phyloP scores from a whole-genome alignment of 305 asterid genomes.

The Fraxinus angustifolia region DNA sequence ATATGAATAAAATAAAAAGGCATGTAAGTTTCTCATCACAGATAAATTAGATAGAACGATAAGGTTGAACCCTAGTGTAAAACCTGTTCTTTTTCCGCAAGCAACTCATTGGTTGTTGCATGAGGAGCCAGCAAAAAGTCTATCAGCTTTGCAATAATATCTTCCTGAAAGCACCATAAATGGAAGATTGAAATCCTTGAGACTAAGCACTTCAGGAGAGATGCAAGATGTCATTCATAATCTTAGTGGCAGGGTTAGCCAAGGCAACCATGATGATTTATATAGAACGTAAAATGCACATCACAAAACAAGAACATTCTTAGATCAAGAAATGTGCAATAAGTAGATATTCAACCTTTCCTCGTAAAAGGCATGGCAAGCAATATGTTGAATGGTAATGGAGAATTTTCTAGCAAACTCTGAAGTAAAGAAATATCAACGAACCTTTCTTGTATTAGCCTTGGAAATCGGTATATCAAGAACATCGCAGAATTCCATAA shows the following conservation, averaged over 20 bases:
- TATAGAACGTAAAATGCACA: neutral
- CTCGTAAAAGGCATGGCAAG: constrained; percentile 3
- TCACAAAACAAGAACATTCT: constrained; percentile 19
- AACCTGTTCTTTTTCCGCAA: constrained; percentile 85
- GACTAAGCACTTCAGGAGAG: constrained; percentile 6
- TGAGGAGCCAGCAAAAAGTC: constrained; percentile 88
- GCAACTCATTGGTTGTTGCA: constrained; percentile 65
- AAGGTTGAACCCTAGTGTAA: neutral
- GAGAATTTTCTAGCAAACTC: neutral
- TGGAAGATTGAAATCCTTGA: neutral
- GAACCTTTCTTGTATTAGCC: constrained; percentile 48
- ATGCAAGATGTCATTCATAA: neutral
- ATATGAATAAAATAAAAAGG: constrained; percentile 10
- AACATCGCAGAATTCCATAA: constrained; percentile 51
- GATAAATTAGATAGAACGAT: neutral
- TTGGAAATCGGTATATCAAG: constrained; percentile 51
- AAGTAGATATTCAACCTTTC: neutral
- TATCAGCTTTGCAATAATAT: constrained; percentile 65
- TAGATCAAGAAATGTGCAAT: constrained; percentile 2
- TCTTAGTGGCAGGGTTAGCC: neutral
- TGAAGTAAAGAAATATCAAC: constrained; percentile 25
- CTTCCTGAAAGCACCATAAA: constrained; percentile 60
- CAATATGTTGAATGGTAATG: neutral
- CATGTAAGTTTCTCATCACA: neutral
- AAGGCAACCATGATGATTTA: neutral